phyloP scores from a whole-genome alignment of 306 rosid species.

The Inga oerstediana region DNA sequence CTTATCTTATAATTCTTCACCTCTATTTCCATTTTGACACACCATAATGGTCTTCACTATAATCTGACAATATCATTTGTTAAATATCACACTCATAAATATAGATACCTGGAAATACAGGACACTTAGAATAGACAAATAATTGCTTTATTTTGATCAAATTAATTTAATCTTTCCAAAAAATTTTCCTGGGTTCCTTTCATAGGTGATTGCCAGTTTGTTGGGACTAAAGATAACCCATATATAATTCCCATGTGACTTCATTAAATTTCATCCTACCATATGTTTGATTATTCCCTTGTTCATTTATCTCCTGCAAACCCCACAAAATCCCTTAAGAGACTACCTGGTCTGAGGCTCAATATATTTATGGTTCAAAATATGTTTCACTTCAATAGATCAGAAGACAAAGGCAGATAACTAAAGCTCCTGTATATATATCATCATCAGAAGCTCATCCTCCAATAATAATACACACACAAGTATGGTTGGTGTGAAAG shows the following conservation, averaged over 20 bases:
- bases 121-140: background rate
- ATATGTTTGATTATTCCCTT: background rate
- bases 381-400: background rate
- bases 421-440: conserved; percentile 9
- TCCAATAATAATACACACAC: background rate
- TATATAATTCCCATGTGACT: background rate
- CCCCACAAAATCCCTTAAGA: background rate
- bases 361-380: background rate
- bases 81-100: background rate
- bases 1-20: background rate
- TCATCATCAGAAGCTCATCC: background rate
- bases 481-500: too few species aligned
- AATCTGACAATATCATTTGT: background rate
- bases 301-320: background rate
- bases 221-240: background rate
- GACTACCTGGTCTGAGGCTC: background rate
- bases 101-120: background rate
- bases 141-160: background rate
- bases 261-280: background rate
- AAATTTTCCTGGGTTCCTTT: background rate
- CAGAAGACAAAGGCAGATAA: background rate
- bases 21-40: background rate
- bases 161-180: background rate
- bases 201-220: background rate
- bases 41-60: background rate